Evolutionary conservation across 1,284 basidiomycete species (phyloP).

Genomic region (Ceratobasidium sp.): DNA sequence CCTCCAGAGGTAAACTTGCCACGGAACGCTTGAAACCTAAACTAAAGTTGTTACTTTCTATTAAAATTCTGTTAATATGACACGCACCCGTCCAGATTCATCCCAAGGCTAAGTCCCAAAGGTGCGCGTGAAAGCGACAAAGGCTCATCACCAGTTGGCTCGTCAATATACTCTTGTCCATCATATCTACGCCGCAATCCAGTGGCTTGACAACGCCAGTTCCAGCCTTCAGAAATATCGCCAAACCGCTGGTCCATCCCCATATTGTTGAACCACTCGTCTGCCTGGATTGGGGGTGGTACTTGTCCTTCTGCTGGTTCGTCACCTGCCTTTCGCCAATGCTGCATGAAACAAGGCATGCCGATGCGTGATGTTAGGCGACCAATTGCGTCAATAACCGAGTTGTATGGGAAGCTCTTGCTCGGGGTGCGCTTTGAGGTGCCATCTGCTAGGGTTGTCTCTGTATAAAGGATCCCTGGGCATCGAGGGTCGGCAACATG

Average conservation of each 20-base stretch:
- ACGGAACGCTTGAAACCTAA: not conserved
- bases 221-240: not conserved
- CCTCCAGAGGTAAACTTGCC: not conserved
- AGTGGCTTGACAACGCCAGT: not conserved
- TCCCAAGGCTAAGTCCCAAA: not conserved
- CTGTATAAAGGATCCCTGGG: constrained; percentile 4
- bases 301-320: not conserved
- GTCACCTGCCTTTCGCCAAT: not conserved
- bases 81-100: constrained; percentile 15
- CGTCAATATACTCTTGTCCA: not conserved
- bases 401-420: constrained; percentile 12
- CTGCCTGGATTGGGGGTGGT: not conserved
- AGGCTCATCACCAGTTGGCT: not conserved
- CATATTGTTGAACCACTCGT: not conserved
- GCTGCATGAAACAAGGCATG: not conserved
- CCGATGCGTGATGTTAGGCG: not conserved
- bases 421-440: constrained; percentile 1
- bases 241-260: not conserved
- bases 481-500: not conserved
- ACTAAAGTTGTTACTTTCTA: not conserved
- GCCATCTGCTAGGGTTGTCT: not conserved
- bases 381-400: not conserved
- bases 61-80: not conserved
- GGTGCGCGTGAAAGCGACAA: not conserved
- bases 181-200: not conserved